These are phyloP conservation scores for Trichoderma asperellum DNA, from an alignment of 2,329 filamentous ascomycete species.

Conservation along the genomic window DNA sequence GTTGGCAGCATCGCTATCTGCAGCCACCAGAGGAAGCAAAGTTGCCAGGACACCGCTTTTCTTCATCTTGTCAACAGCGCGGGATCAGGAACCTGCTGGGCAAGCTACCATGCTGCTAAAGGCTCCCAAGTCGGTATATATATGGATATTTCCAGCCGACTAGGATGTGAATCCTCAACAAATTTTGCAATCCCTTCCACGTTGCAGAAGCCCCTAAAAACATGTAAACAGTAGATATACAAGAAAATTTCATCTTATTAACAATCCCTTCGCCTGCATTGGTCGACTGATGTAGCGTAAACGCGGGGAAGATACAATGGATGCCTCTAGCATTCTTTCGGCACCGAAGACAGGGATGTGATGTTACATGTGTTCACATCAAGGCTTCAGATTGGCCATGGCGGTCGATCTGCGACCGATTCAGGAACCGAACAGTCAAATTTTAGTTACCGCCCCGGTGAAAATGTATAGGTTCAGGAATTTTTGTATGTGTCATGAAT, in stretches of 20 bases:
- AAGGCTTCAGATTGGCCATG: constrained; percentile 11
- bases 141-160: not conserved
- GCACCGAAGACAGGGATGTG: constrained; percentile 25
- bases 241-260: not conserved
- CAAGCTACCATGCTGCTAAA: not conserved
- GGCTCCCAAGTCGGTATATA: not conserved
- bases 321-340: constrained; percentile 19
- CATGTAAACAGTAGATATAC: not conserved
- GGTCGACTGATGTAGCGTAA: not conserved
- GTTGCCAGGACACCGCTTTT: not conserved
- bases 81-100: not conserved
- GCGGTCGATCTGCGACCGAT: not conserved
- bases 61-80: constrained; percentile 9
- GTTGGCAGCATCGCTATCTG: constrained; percentile 14
- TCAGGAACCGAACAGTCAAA: constrained; percentile 18
- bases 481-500: not conserved
- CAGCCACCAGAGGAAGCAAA: constrained; percentile 8
- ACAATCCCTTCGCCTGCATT: constrained; percentile 6
- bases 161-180: not conserved
- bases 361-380: not conserved
- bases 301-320: not conserved
- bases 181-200: not conserved
- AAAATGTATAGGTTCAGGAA: not conserved
- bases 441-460: not conserved
- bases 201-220: not conserved